Evolutionary conservation across 768 basidiomycete species (phyloP).

Genomic region (Chalciporus pseudorubinellus): DNA sequence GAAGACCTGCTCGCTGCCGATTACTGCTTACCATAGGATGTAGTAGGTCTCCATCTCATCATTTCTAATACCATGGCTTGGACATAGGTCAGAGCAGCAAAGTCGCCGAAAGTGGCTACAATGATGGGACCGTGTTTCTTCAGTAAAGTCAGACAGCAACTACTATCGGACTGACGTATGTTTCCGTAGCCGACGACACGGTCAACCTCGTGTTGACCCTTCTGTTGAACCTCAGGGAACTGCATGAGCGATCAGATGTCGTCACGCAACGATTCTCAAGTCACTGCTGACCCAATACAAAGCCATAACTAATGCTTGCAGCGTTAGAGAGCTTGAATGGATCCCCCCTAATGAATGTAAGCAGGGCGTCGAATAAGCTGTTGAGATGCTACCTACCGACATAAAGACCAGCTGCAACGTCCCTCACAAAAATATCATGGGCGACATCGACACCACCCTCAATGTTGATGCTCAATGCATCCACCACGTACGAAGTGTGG

Average conservation of each 20-base stretch:
- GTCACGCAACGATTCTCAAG: not conserved
- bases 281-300: slow-evolving; percentile 1
- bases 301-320: slow-evolving; percentile 1
- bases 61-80: slow-evolving; percentile 7
- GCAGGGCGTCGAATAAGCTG: not conserved
- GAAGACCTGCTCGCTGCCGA: too few relatives aligned
- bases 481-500: slow-evolving; percentile 2
- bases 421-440: not conserved
- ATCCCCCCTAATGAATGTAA: not conserved
- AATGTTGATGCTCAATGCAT: not conserved
- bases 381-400: not conserved
- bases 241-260: not conserved
- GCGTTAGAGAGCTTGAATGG: slow-evolving; percentile 3
- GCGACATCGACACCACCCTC: not conserved
- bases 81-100: slow-evolving; percentile 1
- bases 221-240: slow-evolving; percentile 3
- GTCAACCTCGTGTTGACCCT: slow-evolving; percentile 4
- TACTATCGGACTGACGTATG: slow-evolving; percentile 1
- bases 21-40: not conserved
- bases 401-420: slow-evolving; percentile 5
- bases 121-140: not conserved
- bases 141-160: not conserved
- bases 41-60: slow-evolving; percentile 7
- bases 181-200: not conserved
- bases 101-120: slow-evolving; percentile 3